Evolutionary conservation across 768 basidiomycete species (phyloP).

Genomic region (Russula sp.): DNA sequence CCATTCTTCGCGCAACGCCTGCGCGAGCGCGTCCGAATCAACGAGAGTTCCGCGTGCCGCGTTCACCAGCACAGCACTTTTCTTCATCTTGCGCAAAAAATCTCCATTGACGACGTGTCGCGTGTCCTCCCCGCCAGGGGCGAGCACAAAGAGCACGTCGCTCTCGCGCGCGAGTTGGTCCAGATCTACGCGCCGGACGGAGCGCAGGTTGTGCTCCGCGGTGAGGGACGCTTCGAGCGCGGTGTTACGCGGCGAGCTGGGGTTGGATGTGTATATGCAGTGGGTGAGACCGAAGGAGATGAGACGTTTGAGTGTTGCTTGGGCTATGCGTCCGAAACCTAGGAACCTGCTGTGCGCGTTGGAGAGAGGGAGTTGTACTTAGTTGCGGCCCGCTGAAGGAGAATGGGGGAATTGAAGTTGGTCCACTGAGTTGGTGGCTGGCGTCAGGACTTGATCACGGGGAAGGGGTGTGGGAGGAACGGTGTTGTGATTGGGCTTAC

Average conservation of each 20-base stretch:
- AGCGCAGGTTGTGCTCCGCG: slow-evolving; percentile 34
- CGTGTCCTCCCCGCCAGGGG: slow-evolving; percentile 68
- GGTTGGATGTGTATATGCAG: slow-evolving; percentile 64
- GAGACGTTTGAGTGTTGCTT: slow-evolving; percentile 75
- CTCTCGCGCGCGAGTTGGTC: slow-evolving; percentile 71
- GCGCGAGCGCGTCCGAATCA: slow-evolving; percentile 84
- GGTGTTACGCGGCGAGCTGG: slow-evolving; percentile 46
- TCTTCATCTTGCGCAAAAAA: slow-evolving; percentile 85
- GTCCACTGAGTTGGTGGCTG: slow-evolving; percentile 76
- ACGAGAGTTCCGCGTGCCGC: slow-evolving; percentile 82
- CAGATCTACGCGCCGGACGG: slow-evolving; percentile 55
- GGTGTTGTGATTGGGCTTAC: slow-evolving; percentile 49
- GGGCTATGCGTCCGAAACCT: slow-evolving; percentile 93
- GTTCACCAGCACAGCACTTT: slow-evolving; percentile 78
- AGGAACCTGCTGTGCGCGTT: slow-evolving; percentile 76
- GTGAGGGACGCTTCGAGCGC: slow-evolving; percentile 41
- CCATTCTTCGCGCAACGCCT: slow-evolving; percentile 70
- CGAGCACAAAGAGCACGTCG: slow-evolving; percentile 83
- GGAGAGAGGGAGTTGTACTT: slow-evolving; percentile 51
- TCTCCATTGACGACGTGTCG: slow-evolving; percentile 65
- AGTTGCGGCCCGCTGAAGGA: slow-evolving; percentile 80
- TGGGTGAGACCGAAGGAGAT: slow-evolving; percentile 77
- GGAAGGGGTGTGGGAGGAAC: too few relatives aligned
- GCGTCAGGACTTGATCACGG: too few relatives aligned
- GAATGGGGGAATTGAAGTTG: slow-evolving; percentile 72